phyloP scores from a whole-genome alignment of 768 basidiomycete species.

The Cyclocybe cylindracea region DNA sequence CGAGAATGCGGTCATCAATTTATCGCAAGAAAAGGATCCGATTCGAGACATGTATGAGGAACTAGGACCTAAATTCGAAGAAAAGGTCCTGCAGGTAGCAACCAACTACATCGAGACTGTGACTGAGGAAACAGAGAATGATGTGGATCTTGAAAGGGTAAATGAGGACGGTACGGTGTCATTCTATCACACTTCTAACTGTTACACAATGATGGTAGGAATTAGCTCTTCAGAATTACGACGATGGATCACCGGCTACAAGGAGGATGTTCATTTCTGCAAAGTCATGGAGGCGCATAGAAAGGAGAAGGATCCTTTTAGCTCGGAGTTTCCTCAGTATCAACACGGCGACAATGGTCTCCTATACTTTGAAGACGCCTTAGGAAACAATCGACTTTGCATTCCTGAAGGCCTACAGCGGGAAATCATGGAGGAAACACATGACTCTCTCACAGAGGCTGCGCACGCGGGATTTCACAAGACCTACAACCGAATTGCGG shows the following conservation, averaged over 20 bases:
- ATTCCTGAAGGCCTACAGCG: constrained; percentile 19
- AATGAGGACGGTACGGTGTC: too few species aligned
- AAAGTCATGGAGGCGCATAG: neutral
- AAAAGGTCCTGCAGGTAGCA: constrained; percentile 19
- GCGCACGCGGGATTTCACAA: constrained; percentile 30
- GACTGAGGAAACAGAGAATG: neutral
- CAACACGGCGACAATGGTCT: constrained; percentile 2
- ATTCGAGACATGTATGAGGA: constrained; percentile 25
- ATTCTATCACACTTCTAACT: neutral
- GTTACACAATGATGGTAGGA: neutral
- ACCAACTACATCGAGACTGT: neutral
- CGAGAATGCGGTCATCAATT: neutral
- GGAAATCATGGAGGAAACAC: constrained; percentile 23
- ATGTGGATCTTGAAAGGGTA: too few species aligned
- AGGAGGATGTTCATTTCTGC: neutral
- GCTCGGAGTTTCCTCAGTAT: neutral
- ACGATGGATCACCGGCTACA: constrained; percentile 1
- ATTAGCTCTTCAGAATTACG: neutral
- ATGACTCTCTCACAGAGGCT: constrained; percentile 20
- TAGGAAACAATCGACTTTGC: constrained; percentile 24
- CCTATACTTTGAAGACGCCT: constrained; percentile 25
- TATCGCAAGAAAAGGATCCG: constrained; percentile 13
- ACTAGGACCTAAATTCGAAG: constrained; percentile 25
- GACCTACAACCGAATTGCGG: constrained; percentile 20
- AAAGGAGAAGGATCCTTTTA: neutral